These are phyloP conservation scores for Trichophyton mentagrophytes DNA, from an alignment of 2,329 filamentous ascomycete species.

Conservation along the genomic window DNA sequence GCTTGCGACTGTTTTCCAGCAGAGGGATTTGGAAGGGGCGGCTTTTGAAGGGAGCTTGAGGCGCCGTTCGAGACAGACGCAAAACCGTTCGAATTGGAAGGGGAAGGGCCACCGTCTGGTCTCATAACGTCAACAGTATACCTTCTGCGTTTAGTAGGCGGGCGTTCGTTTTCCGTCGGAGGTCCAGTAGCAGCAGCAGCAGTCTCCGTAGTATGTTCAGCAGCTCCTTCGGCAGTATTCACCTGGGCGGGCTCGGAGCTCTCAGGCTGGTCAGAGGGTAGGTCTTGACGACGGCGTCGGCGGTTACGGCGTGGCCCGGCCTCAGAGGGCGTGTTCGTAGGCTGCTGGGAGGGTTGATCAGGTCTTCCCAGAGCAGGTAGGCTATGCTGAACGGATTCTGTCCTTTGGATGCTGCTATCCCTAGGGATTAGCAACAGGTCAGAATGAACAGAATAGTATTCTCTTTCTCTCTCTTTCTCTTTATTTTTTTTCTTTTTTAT, in stretches of 20 bases:
- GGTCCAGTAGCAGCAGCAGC: conserved; percentile 6
- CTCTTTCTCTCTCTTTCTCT: no score
- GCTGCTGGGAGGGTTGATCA: conserved; percentile 1
- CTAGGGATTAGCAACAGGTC: conserved; percentile 12
- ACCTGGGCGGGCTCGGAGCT: conserved; percentile 15
- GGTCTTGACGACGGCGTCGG: conserved; percentile 23
- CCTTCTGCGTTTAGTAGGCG: conserved; percentile 46
- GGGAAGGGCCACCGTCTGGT: conserved; percentile 38
- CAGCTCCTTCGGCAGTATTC: conserved; percentile 18
- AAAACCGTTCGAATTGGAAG: conserved; percentile 43
- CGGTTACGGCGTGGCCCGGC: conserved; percentile 7
- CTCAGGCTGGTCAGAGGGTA: conserved; percentile 19
- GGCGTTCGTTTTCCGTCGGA: conserved; percentile 21
- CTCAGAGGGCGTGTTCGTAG: neutral
- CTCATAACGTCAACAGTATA: conserved; percentile 47
- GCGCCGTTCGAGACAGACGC: conserved; percentile 47
- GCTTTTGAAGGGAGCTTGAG: conserved; percentile 34
- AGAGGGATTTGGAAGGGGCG: conserved; percentile 35
- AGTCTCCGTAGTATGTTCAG: conserved; percentile 11
- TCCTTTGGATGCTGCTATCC: conserved; percentile 1
- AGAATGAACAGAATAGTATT: neutral
- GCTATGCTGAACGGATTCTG: neutral
- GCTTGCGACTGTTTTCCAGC: conserved; percentile 40
- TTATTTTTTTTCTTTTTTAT: no score
- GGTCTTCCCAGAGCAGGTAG: conserved; percentile 7